Percentiles rank a stretch among this genome's conserved stretches.
phyloP scores from a whole-genome alignment of 495 filamentous ascomycete species.

The Penicillium bovifimosum region DNA sequence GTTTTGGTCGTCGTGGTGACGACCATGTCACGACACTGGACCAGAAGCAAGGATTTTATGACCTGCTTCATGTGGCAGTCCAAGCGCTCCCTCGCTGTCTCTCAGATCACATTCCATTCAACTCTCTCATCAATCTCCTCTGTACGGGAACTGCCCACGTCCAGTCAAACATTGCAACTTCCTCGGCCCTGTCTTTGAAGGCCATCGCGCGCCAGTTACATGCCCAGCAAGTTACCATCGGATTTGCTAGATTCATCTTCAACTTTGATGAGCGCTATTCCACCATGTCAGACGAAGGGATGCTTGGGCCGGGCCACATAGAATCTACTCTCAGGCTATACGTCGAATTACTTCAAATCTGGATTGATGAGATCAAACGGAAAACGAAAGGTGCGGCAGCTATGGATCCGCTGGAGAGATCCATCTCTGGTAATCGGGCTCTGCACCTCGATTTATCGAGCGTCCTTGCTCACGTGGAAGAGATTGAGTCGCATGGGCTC shows the following conservation, averaged over 20 bases:
- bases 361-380: conserved; percentile 91
- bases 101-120: conserved; percentile 85
- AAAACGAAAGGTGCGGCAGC: conserved; percentile 71
- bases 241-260: conserved; percentile 95
- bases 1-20: conserved; percentile 76
- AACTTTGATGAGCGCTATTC: conserved; percentile 95
- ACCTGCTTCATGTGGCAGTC: conserved; percentile 90
- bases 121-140: conserved; percentile 87
- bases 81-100: conserved; percentile 91
- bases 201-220: conserved; percentile 90
- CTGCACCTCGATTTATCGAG: conserved; percentile 81
- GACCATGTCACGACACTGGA: conserved; percentile 69
- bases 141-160: conserved; percentile 97
- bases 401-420: conserved; percentile 53
- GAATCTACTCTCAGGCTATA: conserved; percentile 90
- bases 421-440: conserved; percentile 50
- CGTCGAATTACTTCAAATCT: conserved; percentile 88
- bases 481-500: conserved; percentile 94
- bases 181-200: conserved; percentile 88
- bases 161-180: conserved; percentile 83
- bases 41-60: conserved; percentile 91
- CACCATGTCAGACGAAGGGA: conserved; percentile 95
- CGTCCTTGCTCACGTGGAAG: conserved; percentile 87
- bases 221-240: conserved; percentile 93
- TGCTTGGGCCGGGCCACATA: conserved; percentile 92